Percentiles rank a stretch among this genome's conserved stretches.
phyloP scores from a whole-genome alignment of 805 yeast species.

The Starmerella stellata region DNA sequence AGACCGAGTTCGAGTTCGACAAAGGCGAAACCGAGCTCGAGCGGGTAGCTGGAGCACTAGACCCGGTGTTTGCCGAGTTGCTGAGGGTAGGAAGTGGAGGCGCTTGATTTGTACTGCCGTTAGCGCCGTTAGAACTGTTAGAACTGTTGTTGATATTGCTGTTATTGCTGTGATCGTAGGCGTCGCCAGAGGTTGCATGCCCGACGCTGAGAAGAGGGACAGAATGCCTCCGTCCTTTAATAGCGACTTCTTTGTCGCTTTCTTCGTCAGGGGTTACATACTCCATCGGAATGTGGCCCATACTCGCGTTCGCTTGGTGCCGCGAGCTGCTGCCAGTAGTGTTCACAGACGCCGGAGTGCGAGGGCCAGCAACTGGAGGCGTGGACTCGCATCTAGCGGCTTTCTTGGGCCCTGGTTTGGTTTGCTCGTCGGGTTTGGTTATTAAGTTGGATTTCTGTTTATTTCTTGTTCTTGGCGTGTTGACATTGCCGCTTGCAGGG shows the following conservation, averaged over 20 bases:
- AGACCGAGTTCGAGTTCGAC: background rate
- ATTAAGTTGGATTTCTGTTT: no score
- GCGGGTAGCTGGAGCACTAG: background rate
- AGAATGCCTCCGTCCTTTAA: conserved; percentile 11
- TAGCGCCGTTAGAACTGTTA: no score
- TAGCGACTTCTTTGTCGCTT: conserved; percentile 6
- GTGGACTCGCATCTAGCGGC: no score
- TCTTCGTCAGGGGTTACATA: conserved; percentile 5
- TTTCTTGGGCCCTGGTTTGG: no score
- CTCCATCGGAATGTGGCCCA: conserved; percentile 8
- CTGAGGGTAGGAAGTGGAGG: no score
- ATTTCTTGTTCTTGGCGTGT: background rate
- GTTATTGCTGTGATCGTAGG: no score
- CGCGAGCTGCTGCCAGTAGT: background rate
- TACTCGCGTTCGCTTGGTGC: background rate
- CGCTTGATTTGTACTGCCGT: no score
- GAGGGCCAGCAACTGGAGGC: no score
- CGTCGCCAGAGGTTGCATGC: background rate
- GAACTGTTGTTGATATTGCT: no score
- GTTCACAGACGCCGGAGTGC: background rate
- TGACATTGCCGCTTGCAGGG: background rate
- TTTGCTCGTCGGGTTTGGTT: no score
- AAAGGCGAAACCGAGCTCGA: background rate
- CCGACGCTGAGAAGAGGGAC: background rate
- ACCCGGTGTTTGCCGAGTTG: no score